Evolutionary conservation across 2,329 filamentous ascomycete genomes (phyloP).

Genomic region (Ceratocystis lukuohia): DNA sequence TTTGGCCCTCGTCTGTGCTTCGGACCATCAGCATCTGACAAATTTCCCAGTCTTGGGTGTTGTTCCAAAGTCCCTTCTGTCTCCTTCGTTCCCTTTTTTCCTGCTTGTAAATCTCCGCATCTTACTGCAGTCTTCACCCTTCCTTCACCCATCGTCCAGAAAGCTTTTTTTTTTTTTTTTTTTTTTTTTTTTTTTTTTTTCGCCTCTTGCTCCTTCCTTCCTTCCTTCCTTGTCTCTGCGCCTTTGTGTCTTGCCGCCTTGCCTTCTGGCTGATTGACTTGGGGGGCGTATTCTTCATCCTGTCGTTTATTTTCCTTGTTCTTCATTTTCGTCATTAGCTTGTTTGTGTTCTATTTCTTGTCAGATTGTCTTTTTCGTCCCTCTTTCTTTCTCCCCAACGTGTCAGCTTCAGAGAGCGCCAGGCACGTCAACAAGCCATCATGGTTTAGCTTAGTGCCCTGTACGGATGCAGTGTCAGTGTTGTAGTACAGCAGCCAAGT

Average conservation of each 20-base stretch:
- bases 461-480: neutral
- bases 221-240: neutral
- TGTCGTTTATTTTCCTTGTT: neutral
- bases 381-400: neutral
- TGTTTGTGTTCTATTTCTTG: neutral
- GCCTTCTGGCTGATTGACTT: neutral
- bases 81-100: neutral
- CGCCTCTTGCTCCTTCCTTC: neutral
- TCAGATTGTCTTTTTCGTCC: neutral
- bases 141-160: too few relatives aligned
- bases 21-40: neutral
- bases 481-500: neutral
- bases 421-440: neutral
- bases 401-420: neutral
- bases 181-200: neutral
- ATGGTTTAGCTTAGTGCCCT: too few relatives aligned
- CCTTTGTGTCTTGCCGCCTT: neutral
- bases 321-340: neutral
- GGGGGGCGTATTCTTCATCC: conserved; percentile 3
- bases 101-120: neutral
- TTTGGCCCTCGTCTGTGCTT: neutral
- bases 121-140: too few relatives aligned
- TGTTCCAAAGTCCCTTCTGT: neutral
- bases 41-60: neutral
- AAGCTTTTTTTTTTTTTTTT: neutral